Evolutionary conservation across 805 yeast species (phyloP).

Genomic region (Candida alai): DNA sequence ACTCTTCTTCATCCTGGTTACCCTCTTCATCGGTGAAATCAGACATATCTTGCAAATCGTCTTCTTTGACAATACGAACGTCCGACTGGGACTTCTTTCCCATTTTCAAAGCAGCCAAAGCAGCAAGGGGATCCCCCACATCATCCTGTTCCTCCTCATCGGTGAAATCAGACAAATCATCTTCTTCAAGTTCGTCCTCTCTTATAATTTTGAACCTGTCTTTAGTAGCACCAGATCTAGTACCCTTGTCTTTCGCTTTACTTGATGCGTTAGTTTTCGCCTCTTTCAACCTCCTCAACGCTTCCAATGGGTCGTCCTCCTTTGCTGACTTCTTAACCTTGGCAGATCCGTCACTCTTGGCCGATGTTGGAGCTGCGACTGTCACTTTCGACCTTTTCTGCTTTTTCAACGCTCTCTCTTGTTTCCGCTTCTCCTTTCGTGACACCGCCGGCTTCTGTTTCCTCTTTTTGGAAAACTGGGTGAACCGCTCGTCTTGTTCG

Average conservation of each 20-base stretch:
- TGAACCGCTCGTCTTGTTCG: conserved; percentile 16
- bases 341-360: conserved; percentile 1
- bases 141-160: conserved; percentile 15
- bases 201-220: conserved; percentile 21
- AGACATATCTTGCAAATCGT: conserved; percentile 24
- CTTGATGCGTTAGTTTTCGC: conserved; percentile 13
- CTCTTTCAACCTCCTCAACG: conserved; percentile 13
- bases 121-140: no score
- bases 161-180: conserved; percentile 24
- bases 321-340: conserved; percentile 1
- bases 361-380: not conserved
- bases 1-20: not conserved
- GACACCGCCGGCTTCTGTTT: conserved; percentile 19
- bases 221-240: conserved; percentile 2
- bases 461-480: conserved; percentile 18
- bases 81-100: conserved; percentile 8
- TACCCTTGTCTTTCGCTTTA: conserved; percentile 13
- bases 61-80: conserved; percentile 27
- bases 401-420: conserved; percentile 29
- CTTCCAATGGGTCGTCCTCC: conserved; percentile 13
- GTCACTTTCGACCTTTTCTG: conserved; percentile 20
- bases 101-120: conserved; percentile 1
- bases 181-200: conserved; percentile 25
- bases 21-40: conserved; percentile 7
- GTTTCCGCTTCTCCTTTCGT: conserved; percentile 34